A percentile compares a stretch with the other conserved stretches of the same genome.
These are phyloP conservation scores for Apiotrichum sp. DNA, from an alignment of 1,284 basidiomycete genomes.

Conservation along the genomic window DNA sequence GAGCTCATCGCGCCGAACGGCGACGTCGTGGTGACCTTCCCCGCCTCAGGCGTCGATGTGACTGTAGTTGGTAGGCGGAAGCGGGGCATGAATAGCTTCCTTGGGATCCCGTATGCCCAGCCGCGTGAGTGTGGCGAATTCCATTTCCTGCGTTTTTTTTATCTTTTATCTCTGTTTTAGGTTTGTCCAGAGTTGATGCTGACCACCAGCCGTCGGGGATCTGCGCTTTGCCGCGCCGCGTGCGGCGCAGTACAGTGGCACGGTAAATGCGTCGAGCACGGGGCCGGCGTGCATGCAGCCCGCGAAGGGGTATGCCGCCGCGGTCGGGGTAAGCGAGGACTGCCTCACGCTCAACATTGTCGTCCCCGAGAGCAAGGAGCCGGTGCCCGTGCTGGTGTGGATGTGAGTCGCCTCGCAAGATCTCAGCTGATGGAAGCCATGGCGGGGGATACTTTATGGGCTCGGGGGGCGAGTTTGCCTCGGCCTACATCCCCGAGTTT, in stretches of 20 bases:
- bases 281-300: background rate
- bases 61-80: background rate
- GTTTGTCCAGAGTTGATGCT: too few relatives aligned
- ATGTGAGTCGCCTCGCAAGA: conserved; percentile 17
- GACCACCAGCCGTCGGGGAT: background rate
- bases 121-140: background rate
- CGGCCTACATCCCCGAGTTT: too few relatives aligned
- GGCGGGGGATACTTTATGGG: conserved; percentile 31
- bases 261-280: background rate
- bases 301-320: background rate
- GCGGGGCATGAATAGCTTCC: background rate
- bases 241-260: background rate
- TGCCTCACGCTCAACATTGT: background rate
- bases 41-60: too few relatives aligned
- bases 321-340: background rate
- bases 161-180: too few relatives aligned
- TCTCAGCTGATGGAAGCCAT: conserved; percentile 14
- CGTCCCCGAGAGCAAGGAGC: background rate
- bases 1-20: too few relatives aligned
- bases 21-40: too few relatives aligned
- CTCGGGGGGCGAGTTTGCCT: too few relatives aligned
- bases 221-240: background rate
- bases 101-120: background rate
- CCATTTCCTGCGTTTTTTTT: too few relatives aligned
- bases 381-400: background rate